A percentile compares a stretch with the other conserved stretches of the same genome.
phyloP scores from a whole-genome alignment of 2,329 filamentous ascomycete species.

The Rhytidhysteron rufulum region DNA sequence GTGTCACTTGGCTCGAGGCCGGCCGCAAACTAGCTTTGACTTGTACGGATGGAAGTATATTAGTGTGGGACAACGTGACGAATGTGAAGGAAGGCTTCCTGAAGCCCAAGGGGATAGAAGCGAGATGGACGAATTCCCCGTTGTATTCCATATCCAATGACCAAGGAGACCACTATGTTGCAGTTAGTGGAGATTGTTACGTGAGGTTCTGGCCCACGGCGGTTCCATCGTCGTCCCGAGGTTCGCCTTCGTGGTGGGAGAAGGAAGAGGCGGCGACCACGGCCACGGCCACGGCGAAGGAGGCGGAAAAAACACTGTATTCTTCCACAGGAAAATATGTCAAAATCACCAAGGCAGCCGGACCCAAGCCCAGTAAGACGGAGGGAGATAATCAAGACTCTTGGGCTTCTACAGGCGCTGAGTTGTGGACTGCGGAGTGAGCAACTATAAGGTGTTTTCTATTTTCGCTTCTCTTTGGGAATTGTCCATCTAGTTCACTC shows the following conservation, averaged over 20 bases:
- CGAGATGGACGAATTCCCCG: slow-evolving; percentile 5
- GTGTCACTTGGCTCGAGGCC: slow-evolving; percentile 16
- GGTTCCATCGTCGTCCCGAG: no score
- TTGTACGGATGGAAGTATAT: slow-evolving; percentile 15
- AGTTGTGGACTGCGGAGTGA: slow-evolving; percentile 3
- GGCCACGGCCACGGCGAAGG: no score
- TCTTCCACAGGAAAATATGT: slow-evolving; percentile 1
- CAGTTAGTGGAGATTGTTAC: slow-evolving; percentile 20
- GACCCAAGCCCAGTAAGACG: background rate
- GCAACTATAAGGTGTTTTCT: no score
- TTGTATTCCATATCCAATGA: slow-evolving; percentile 14
- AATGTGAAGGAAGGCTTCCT: slow-evolving; percentile 26
- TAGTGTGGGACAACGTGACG: slow-evolving; percentile 19
- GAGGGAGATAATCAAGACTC: background rate
- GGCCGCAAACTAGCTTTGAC: slow-evolving; percentile 14
- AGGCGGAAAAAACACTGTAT: background rate
- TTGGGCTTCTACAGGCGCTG: background rate
- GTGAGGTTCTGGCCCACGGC: slow-evolving; percentile 17
- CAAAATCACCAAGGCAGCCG: background rate
- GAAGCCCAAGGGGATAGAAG: slow-evolving; percentile 11
- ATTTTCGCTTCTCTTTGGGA: no score
- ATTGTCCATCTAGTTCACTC: no score
- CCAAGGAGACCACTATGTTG: slow-evolving; percentile 15
- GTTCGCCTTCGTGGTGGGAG: slow-evolving; percentile 1
- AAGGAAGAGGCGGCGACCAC: background rate